Evolutionary conservation across 352 stramenopile genomes (phyloP).

Genomic region (Peronospora farinosa): DNA sequence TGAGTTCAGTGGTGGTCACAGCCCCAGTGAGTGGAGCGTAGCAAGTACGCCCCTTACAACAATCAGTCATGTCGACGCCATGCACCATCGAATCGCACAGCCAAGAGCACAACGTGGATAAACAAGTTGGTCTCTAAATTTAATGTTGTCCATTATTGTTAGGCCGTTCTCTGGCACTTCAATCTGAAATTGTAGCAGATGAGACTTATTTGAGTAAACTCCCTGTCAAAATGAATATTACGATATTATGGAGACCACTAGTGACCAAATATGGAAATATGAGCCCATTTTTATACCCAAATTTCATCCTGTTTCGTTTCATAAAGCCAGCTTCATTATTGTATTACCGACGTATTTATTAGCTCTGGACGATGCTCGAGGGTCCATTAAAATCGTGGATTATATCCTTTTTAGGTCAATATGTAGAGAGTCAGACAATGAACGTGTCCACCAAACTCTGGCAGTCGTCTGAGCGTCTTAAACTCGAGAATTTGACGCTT

Average conservation of each 20-base stretch:
- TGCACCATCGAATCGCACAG: constrained; percentile 22
- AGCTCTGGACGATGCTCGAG: constrained; percentile 55
- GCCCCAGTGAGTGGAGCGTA: constrained; percentile 52
- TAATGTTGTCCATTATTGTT: constrained; percentile 1
- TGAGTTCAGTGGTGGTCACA: constrained; percentile 44
- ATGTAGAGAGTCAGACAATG: constrained; percentile 82
- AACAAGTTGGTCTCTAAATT: neutral
- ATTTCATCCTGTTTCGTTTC: constrained; percentile 6
- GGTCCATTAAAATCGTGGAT: constrained; percentile 86
- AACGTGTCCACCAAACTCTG: constrained; percentile 85
- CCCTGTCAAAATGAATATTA: neutral
- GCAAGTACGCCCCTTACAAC: constrained; percentile 46
- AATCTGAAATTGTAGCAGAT: neutral
- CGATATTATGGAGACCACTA: too few relatives aligned
- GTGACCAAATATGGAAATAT: neutral
- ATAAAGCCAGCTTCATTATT: constrained; percentile 17
- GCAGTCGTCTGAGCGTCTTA: constrained; percentile 81
- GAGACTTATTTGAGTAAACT: neutral
- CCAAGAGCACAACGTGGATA: constrained; percentile 16
- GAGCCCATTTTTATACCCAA: neutral
- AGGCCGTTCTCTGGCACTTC: neutral
- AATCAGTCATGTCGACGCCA: constrained; percentile 26
- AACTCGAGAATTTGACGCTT: constrained; percentile 83
- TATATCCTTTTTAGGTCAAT: constrained; percentile 77
- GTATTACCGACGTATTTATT: constrained; percentile 17